Evolutionary conservation across 2,329 filamentous ascomycete species (phyloP), one percentile per base, ranked within the genome.

Genomic region (Colletotrichum sp.): DNA sequence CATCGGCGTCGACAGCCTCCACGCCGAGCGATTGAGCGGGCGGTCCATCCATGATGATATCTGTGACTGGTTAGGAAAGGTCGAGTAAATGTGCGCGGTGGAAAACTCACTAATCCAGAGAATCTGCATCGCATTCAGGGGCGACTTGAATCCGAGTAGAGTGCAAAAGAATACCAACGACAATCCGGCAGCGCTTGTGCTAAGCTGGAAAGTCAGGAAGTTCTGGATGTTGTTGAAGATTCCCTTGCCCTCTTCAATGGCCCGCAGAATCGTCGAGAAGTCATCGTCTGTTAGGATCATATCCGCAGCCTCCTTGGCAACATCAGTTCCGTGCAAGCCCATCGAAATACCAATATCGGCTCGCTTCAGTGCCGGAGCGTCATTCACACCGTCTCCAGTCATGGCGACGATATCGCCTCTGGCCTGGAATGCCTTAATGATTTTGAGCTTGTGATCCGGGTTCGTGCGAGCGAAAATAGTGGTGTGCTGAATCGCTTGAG

Each of bases 161-260:
- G 96, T 98, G 88, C 96, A 98, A 81, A 99, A 86, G 79, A 99
- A 92, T 21, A 99, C 97, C 70, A 99, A 89, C 74, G 95, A 95
- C 79, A 99, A 88, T 77, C 97, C 96, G 71, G 98, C 97, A 24
- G 98, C 97, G 83, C 96, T 98, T 64, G 97, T 99, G 85, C 96
- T 98, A 74, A 99, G 91, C 87, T 99, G 98, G 86, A 99, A 99
- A 0, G 97, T 99, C 78, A 99, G 90, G 86, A 99, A 99, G 85
- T 99, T 99, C 83, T 99, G 97, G 79, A 99, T 99, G 85, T 99
- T 99, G 90, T 97, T 98, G 86, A 99, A 99, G 80, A 99, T 99
- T 71, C 96, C 97, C 85, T 99, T 99, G 85, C 97, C 98, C 87
- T 99, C 97, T 84, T 99, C 97, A 77, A 99, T 99, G 34, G 97